A percentile compares a stretch with the other conserved stretches of the same genome.
phyloP scores from a whole-genome alignment of 371 early-diverging fungal genomes.

The Thermomucor indicae-seudaticae region DNA sequence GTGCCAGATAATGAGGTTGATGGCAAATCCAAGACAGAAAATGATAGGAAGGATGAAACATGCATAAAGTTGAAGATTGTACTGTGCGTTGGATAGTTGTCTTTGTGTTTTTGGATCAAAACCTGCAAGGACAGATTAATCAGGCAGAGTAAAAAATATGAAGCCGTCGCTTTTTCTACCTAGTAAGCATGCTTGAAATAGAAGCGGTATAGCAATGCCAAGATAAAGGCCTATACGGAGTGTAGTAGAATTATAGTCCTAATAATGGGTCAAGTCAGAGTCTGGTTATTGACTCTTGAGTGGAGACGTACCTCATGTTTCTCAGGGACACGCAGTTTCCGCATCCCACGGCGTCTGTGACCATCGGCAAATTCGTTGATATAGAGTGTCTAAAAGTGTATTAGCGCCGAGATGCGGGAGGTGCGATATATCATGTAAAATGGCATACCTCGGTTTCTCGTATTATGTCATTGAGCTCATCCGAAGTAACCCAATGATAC shows the following conservation, averaged over 20 bases:
- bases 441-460: conserved; percentile 55
- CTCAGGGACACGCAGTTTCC: conserved; percentile 60
- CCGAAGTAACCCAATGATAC: conserved; percentile 60
- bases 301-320: conserved; percentile 14
- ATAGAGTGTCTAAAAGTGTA: conserved; percentile 42
- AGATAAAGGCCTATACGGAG: conserved; percentile 55
- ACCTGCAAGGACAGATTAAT: not conserved
- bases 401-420: too few species aligned
- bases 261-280: too few species aligned
- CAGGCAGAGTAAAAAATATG: not conserved
- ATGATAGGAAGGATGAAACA: conserved; percentile 63
- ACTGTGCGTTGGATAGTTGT: conserved; percentile 23
- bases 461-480: conserved; percentile 47
- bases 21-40: conserved; percentile 61
- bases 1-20: conserved; percentile 71
- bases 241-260: conserved; percentile 29
- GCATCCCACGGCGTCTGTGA: conserved; percentile 64
- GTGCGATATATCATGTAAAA: not conserved
- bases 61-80: conserved; percentile 64
- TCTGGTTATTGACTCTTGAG: not conserved
- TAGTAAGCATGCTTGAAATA: conserved; percentile 27
- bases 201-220: conserved; percentile 55
- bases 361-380: conserved; percentile 65
- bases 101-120: conserved; percentile 24
- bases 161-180: conserved; percentile 1